Conservation (phyloP, 2,329 filamentous ascomycete species). For the Colletotrichum abscissum region DNA sequence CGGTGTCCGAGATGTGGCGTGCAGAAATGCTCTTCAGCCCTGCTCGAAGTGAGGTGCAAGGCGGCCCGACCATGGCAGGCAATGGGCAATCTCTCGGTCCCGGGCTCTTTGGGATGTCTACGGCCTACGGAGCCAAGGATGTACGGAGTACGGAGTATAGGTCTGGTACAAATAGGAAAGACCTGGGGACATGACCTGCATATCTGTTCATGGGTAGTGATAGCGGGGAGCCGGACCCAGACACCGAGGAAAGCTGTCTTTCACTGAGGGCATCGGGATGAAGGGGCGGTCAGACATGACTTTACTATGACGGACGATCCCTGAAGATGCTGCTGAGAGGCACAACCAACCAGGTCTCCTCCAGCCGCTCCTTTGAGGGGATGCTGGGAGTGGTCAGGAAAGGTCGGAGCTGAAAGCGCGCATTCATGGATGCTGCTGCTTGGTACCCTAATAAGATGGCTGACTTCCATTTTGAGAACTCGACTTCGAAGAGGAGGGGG, state of each 20-base stretch:
- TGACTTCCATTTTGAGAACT: background rate
- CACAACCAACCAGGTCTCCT: background rate
- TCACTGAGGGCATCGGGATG: background rate
- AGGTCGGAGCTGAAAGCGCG: background rate
- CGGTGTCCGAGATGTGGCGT: background rate
- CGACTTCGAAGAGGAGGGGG: background rate
- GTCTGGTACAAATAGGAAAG: background rate
- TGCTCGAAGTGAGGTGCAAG: background rate
- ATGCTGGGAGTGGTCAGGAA: background rate
- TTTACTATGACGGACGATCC: background rate
- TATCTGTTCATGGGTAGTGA: background rate
- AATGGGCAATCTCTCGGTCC: background rate
- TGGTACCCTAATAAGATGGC: background rate
- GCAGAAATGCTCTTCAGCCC: background rate
- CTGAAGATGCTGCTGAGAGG: background rate
- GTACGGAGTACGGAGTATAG: background rate
- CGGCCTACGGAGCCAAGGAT: background rate
- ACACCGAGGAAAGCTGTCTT: background rate
- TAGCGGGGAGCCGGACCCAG: background rate
- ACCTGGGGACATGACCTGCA: background rate
- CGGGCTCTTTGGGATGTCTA: background rate
- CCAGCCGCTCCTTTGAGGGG: background rate
- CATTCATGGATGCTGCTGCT: background rate
- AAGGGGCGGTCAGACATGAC: background rate
- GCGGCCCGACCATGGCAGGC: background rate